Evolutionary conservation across 495 filamentous ascomycete species (phyloP).

Genomic region (Thermochaetoides thermophila): DNA sequence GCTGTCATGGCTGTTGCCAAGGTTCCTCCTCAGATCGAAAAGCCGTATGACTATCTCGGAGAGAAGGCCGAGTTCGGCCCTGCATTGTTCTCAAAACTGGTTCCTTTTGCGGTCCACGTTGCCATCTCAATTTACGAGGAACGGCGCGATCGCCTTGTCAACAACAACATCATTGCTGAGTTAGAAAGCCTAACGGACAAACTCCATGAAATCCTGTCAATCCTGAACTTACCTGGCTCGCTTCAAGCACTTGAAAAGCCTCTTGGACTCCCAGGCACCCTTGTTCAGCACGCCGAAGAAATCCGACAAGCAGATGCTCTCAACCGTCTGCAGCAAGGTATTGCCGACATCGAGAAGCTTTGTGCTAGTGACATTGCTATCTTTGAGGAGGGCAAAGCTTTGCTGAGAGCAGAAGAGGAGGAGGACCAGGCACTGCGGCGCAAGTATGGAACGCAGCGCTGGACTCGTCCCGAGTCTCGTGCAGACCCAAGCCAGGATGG

Average conservation of each 20-base stretch:
- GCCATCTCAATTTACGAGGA: slow-evolving; percentile 93
- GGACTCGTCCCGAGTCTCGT: slow-evolving; percentile 53
- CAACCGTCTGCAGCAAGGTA: slow-evolving; percentile 53
- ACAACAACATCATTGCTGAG: slow-evolving; percentile 70
- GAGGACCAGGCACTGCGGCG: slow-evolving; percentile 62
- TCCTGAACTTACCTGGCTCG: slow-evolving; percentile 80
- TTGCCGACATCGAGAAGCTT: slow-evolving; percentile 76
- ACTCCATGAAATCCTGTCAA: slow-evolving; percentile 66
- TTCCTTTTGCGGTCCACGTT: slow-evolving; percentile 90
- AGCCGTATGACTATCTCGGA: slow-evolving; percentile 64
- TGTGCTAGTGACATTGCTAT: slow-evolving; percentile 58
- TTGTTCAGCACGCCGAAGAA: slow-evolving; percentile 86
- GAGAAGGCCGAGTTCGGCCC: slow-evolving; percentile 67
- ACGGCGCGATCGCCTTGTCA: slow-evolving; percentile 73
- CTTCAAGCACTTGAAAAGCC: slow-evolving; percentile 92
- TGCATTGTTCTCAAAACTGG: slow-evolving; percentile 77
- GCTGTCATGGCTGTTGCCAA: slow-evolving; percentile 76
- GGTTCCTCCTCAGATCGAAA: slow-evolving; percentile 67
- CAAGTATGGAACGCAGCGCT: slow-evolving; percentile 81
- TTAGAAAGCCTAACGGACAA: slow-evolving; percentile 68
- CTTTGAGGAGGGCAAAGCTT: slow-evolving; percentile 67
- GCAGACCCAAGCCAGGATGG: slow-evolving; percentile 36
- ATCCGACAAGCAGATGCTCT: slow-evolving; percentile 85
- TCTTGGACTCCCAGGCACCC: slow-evolving; percentile 69
- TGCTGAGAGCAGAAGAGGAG: slow-evolving; percentile 62